Evolutionary conservation across 1,284 basidiomycete species (phyloP).

Genomic region (Malassezia obtusa): DNA sequence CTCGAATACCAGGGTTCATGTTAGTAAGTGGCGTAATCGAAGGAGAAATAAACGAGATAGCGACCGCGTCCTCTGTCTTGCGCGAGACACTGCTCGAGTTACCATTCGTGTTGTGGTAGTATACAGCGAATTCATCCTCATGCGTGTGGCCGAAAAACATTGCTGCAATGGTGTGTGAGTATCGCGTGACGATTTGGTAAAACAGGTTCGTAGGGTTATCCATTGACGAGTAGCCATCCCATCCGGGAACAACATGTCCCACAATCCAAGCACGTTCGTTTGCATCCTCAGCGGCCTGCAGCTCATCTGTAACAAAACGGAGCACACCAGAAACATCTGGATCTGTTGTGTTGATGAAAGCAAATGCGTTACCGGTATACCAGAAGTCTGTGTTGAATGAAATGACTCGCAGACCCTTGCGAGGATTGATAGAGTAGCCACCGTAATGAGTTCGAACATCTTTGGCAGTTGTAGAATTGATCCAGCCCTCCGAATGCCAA

Average conservation of each 20-base stretch:
- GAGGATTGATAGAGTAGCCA: constrained; percentile 62
- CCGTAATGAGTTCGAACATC: constrained; percentile 62
- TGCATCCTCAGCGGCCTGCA: constrained; percentile 51
- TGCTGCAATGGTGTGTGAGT: constrained; percentile 64
- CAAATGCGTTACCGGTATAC: constrained; percentile 56
- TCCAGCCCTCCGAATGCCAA: constrained; percentile 56
- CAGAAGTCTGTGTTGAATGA: constrained; percentile 62
- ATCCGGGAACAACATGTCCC: constrained; percentile 67
- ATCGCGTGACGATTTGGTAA: constrained; percentile 62
- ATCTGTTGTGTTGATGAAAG: constrained; percentile 64
- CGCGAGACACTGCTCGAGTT: constrained; percentile 4
- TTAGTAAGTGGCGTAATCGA: constrained; percentile 64
- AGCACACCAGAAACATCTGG: constrained; percentile 66
- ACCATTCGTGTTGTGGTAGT: constrained; percentile 64
- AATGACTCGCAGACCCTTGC: constrained; percentile 62
- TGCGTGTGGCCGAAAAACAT: constrained; percentile 72
- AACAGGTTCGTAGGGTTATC: constrained; percentile 34
- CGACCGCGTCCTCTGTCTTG: constrained; percentile 12
- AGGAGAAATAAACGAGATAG: constrained; percentile 56
- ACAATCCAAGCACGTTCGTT: constrained; percentile 59
- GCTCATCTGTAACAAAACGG: constrained; percentile 66
- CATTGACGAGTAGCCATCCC: constrained; percentile 59
- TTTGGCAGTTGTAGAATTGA: constrained; percentile 56
- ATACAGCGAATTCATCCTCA: constrained; percentile 68
- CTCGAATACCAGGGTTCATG: constrained; percentile 66